Evolutionary conservation across 148 eudicot genomes (phyloP).

Genomic region (Fagopyrum esculentum): DNA sequence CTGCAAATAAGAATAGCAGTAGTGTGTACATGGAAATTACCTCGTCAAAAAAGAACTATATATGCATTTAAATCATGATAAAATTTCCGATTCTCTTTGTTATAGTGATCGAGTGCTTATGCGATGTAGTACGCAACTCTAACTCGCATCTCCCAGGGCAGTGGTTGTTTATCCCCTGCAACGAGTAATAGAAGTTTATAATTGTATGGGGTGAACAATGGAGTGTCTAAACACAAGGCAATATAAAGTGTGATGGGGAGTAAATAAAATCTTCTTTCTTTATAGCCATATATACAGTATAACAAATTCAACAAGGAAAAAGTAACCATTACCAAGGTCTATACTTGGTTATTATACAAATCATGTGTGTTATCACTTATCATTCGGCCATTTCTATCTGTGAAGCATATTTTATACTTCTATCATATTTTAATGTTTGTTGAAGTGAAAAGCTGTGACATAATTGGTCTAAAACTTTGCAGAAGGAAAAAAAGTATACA

Average conservation of each 20-base stretch:
- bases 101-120: conserved; percentile 87
- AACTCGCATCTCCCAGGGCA: conserved; percentile 96
- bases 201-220: conserved; percentile 11
- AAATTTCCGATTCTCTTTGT: conserved; percentile 65
- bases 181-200: conserved; percentile 12
- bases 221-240: conserved; percentile 10
- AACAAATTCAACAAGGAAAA: not conserved
- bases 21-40: conserved; percentile 22
- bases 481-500: no score
- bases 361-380: not conserved
- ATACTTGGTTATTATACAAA: not conserved
- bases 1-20: not conserved
- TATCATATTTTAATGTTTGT: not conserved
- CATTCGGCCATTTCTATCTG: not conserved
- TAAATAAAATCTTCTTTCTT: not conserved
- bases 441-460: not conserved
- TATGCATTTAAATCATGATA: conserved; percentile 97
- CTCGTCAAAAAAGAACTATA: conserved; percentile 96
- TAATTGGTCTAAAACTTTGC: not conserved
- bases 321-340: not conserved
- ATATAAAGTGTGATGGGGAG: not conserved
- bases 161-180: conserved; percentile 84
- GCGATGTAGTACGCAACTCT: conserved; percentile 82
- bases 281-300: not conserved
- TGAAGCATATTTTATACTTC: not conserved